Percentiles rank a stretch among this genome's conserved stretches.
Conservation (phyloP, 805 yeast species). For the Hanseniaspora nectarophila region DNA sequence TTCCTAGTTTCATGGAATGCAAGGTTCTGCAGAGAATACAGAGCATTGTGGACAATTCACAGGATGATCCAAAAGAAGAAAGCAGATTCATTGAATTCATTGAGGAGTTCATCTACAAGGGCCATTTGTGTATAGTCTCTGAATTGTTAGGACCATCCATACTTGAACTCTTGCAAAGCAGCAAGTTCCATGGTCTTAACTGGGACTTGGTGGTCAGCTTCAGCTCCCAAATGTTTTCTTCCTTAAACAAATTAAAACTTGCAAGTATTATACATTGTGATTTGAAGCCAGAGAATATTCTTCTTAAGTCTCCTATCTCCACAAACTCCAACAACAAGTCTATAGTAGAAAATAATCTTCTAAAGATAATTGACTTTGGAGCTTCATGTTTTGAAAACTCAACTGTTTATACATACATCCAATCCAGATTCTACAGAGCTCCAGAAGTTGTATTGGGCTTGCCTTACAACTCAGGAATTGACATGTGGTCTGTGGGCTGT, state of each 20-base stretch:
- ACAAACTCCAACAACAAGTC: conserved; percentile 36
- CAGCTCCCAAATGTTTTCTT: conserved; percentile 68
- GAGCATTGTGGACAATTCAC: conserved; percentile 33
- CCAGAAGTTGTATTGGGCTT: conserved; percentile 90
- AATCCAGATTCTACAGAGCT: conserved; percentile 82
- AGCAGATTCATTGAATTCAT: conserved; percentile 66
- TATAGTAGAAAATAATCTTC: conserved; percentile 18
- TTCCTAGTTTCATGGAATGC: conserved; percentile 86
- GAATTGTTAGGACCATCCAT: conserved; percentile 79
- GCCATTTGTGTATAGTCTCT: conserved; percentile 85
- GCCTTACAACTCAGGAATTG: conserved; percentile 85
- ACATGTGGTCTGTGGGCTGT: conserved; percentile 96
- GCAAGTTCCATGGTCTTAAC: conserved; percentile 81
- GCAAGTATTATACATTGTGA: conserved; percentile 90
- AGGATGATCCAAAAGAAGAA: conserved; percentile 45
- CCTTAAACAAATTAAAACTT: conserved; percentile 67
- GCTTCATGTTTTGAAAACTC: conserved; percentile 88
- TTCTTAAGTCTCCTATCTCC: conserved; percentile 55
- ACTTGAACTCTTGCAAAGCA: conserved; percentile 82
- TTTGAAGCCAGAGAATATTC: conserved; percentile 87
- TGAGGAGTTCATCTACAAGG: conserved; percentile 84
- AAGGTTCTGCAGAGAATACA: conserved; percentile 72
- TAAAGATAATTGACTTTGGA: conserved; percentile 92
- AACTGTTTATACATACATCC: conserved; percentile 81
- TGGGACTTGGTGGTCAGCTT: conserved; percentile 68